Evolutionary conservation across 306 rosid genomes (phyloP), one percentile per base, ranked within the genome.

Genomic region (Psophocarpus tetragonolobus): DNA sequence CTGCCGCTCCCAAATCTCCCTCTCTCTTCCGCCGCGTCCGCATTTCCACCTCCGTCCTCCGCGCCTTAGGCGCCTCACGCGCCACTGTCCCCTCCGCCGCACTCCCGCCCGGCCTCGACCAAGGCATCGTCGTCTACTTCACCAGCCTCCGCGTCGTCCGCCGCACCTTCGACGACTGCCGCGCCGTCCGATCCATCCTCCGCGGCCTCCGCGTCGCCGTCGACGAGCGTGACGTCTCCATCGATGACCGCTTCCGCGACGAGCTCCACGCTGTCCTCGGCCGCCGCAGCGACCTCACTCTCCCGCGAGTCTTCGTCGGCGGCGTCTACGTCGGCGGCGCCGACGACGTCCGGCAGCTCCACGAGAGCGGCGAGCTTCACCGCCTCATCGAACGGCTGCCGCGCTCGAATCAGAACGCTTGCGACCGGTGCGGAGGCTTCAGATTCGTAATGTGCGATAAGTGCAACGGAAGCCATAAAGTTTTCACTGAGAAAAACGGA

Each of bases 111-210:
- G 88, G 86, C 53, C 68, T 78, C 1, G 96, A 89, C 30, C 85
- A 83, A 3, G 82, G 87, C 18, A 68, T 91, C 36, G 87, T 91
- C 14, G 67, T 91, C 21, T 94, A 88, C 91, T 82, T 76, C 86
- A 94, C 97, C n/a, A 86, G 91, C 84, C 90, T 94, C 72, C 91
- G 96, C 53, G 88, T 91, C 13, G 92, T 94, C n/a, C 90, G 97
- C 77, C 86, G 84, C 29, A 94, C 98, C 26, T 92, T 82, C 86
- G 91, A 92, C 64, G 93, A 92, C 84, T 90, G 96, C 81, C 81
- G 87, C 12, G 27, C 68, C 85, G 96, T 89, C 70, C 75, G 89
- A 73, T 81, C 93, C 2, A 94, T 94, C 68, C 88, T 94, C 73
- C 84, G 81, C 0, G 81, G 84, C 8, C 84, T 88, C 53, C 86